Conservation (phyloP, 1,284 basidiomycete species). For the Pseudozyma pruni region DNA sequence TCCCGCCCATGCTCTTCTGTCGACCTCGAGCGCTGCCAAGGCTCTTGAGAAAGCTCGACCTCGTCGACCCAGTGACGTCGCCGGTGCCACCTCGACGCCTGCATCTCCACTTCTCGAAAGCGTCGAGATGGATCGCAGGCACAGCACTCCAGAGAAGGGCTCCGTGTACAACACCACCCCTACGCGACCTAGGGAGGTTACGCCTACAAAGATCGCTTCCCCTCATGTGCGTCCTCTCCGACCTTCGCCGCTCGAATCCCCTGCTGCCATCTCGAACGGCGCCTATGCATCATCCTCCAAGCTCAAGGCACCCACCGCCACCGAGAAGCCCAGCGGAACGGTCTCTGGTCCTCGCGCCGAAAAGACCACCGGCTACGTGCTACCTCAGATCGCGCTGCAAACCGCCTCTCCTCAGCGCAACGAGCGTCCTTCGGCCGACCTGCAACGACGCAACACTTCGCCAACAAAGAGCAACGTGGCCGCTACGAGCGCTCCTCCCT, state of each 20-base stretch:
- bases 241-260: conserved; percentile 31
- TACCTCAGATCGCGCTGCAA: conserved; percentile 45
- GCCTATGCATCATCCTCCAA: conserved; percentile 24
- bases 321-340: conserved; percentile 8
- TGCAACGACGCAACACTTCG: conserved; percentile 51
- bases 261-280: conserved; percentile 16
- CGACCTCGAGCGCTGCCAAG: conserved; percentile 23
- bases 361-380: conserved; percentile 17
- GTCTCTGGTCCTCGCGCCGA: conserved; percentile 18
- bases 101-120: conserved; percentile 36
- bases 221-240: conserved; percentile 38
- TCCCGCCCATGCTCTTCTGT: conserved; percentile 30
- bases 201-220: conserved; percentile 24
- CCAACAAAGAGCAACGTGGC: conserved; percentile 26
- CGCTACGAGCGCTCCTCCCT: conserved; percentile 22
- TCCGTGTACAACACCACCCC: conserved; percentile 33
- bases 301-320: conserved; percentile 14
- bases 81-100: conserved; percentile 26
- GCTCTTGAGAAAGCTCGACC: conserved; percentile 41
- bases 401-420: conserved; percentile 38
- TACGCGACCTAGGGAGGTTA: conserved; percentile 15
- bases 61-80: conserved; percentile 27
- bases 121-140: conserved; percentile 40
- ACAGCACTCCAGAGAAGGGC: conserved; percentile 47
- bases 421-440: conserved; percentile 19